Evolutionary conservation across 352 stramenopile genomes (phyloP), one percentile per base, ranked within the genome.

Genomic region (Pythium chondricola): DNA sequence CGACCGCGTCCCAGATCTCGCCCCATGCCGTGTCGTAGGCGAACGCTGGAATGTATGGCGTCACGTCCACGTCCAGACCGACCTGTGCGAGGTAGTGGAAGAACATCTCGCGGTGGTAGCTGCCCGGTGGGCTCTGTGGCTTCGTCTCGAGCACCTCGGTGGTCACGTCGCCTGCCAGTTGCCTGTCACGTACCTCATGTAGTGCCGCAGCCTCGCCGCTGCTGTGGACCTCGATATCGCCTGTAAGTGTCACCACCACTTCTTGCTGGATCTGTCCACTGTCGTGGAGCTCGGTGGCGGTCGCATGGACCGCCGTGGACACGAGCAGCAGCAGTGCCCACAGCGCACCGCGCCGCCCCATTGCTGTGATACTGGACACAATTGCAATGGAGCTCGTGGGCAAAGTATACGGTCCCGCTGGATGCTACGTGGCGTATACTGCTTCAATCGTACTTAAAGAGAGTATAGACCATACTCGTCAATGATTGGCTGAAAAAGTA

Each of bases 11-110:
- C 11, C 70, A 74, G 44, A 93, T 83, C n/a, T 53, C 78, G 14
- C 43, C 26, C 78, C 78, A 93, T 41, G 88, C 63, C 10, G 77
- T 80, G 27, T 70, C 63, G 26, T 72, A 63, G 11, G 46, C 56
- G 30, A 86, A 83, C 43, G 65, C 41, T 20, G 65, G 67, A 20
- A 77, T 57, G 10, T 74, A 44, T 29, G 66, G 49, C 27, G 58
- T 59, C 20, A 33, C 37, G 30, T 65, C 52, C 1, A 65, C n/a
- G 21, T 33, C 49, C 30, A 52, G 24, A 16, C 37, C 49, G 40
- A 57, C 42, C 29, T 56, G 30, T 17, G 37, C 31, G 21, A 52
- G 31, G 33, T 56, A 58, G 20, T 55, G 44, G 32, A 52, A 58
- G 39, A 58, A 55, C 56, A 42, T 9, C 3, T 64, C 56, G 22